Conservation (phyloP, 495 filamentous ascomycete genomes). For the Penicillium ochrochloron region DNA sequence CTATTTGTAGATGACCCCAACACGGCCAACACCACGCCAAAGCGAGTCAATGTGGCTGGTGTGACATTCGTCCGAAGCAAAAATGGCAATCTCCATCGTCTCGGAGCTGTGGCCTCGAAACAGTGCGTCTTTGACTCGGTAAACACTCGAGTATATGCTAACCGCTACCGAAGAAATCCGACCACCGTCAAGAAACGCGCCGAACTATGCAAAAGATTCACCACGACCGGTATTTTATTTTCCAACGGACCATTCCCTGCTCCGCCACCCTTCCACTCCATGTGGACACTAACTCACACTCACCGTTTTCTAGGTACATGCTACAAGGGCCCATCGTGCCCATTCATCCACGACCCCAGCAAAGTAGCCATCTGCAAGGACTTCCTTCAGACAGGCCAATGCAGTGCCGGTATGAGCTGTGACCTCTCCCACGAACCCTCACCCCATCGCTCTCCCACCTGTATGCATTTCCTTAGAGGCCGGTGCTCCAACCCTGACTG, state of each 20-base stretch:
- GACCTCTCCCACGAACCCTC: constrained; percentile 92
- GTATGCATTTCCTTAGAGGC: constrained; percentile 87
- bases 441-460: constrained; percentile 83
- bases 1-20: constrained; percentile 60
- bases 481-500: constrained; percentile 88
- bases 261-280: constrained; percentile 9
- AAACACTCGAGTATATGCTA: constrained; percentile 21
- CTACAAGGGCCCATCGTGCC: constrained; percentile 77
- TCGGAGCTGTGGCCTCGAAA: constrained; percentile 50
- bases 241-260: constrained; percentile 27
- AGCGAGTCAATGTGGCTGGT: constrained; percentile 74
- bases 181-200: constrained; percentile 67
- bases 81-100: constrained; percentile 84
- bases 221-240: constrained; percentile 78
- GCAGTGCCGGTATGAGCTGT: constrained; percentile 78
- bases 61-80: constrained; percentile 89
- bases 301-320: constrained; percentile 69
- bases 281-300: constrained; percentile 27
- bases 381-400: constrained; percentile 79
- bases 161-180: constrained; percentile 41
- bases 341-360: constrained; percentile 80
- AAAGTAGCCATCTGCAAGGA: constrained; percentile 93
- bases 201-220: constrained; percentile 86
- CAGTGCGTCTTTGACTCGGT: constrained; percentile 34
- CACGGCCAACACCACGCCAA: constrained; percentile 73